Evolutionary conservation across 345 rosid species (phyloP).

Genomic region (Salix koriyanagi): DNA sequence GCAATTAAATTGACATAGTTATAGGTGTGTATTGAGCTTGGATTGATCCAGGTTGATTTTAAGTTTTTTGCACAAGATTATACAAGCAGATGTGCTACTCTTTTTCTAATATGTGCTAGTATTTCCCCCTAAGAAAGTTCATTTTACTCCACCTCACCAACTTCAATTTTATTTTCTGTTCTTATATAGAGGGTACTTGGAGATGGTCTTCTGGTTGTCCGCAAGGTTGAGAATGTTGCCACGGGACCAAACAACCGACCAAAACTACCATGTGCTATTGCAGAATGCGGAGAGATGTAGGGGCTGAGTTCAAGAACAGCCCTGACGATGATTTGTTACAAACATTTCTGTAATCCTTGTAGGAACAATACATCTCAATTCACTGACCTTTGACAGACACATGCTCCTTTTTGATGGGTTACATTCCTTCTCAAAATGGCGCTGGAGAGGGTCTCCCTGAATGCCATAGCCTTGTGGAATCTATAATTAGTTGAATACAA

Average conservation of each 20-base stretch:
- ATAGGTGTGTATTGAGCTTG: too few relatives aligned
- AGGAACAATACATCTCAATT: neutral
- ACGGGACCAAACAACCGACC: constrained; percentile 90
- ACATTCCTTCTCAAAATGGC: neutral
- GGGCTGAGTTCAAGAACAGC: neutral
- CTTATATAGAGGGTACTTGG: constrained; percentile 74
- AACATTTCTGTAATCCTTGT: neutral
- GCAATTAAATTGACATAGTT: neutral
- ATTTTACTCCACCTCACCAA: neutral
- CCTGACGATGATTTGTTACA: neutral
- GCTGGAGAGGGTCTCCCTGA: neutral
- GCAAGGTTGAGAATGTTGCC: constrained; percentile 96
- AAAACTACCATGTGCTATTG: constrained; percentile 65
- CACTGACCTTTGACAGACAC: neutral
- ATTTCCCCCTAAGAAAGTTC: neutral
- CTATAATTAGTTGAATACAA: neutral
- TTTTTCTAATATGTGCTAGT: too few relatives aligned
- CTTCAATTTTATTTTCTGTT: neutral
- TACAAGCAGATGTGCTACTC: too few relatives aligned
- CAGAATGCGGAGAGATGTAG: constrained; percentile 96
- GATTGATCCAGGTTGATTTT: too few relatives aligned
- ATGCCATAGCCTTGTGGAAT: neutral
- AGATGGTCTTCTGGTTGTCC: constrained; percentile 73
- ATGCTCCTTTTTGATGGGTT: neutral
- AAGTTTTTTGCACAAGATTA: too few relatives aligned